phyloP scores from a whole-genome alignment of 208 protist genomes.

The Acanthamoeba triangularis region DNA sequence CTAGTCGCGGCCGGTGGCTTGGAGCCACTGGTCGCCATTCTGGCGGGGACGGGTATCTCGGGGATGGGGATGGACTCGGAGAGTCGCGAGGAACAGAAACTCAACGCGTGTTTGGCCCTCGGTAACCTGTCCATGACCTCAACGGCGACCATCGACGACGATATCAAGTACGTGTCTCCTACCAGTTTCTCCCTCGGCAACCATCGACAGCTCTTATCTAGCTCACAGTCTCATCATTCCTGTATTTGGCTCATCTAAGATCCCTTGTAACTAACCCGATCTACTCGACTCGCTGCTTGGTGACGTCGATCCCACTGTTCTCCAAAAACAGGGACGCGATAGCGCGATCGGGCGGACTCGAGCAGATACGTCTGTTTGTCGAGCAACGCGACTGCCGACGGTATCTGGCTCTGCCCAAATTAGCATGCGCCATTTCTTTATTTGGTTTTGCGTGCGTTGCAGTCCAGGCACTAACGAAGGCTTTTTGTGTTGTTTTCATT shows the following conservation, averaged over 20 bases:
- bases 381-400: background rate
- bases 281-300: too few relatives aligned
- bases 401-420: background rate
- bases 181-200: too few relatives aligned
- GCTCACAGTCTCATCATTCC: too few relatives aligned
- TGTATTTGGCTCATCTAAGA: too few relatives aligned
- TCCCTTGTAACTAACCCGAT: too few relatives aligned
- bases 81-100: background rate
- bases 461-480: background rate
- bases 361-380: background rate
- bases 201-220: too few relatives aligned
- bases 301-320: background rate
- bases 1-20: constrained; percentile 10
- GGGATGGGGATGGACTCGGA: background rate
- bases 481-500: background rate
- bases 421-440: too few relatives aligned
- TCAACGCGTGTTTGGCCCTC: constrained; percentile 25
- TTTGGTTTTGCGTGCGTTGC: background rate
- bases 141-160: background rate
- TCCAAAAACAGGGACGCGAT: background rate
- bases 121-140: constrained; percentile 22
- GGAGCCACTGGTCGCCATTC: background rate
- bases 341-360: background rate
- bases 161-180: background rate
- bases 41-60: background rate